These are phyloP conservation scores for Phytophthora pini DNA, from an alignment of 352 stramenopile species.

Conservation along the genomic window DNA sequence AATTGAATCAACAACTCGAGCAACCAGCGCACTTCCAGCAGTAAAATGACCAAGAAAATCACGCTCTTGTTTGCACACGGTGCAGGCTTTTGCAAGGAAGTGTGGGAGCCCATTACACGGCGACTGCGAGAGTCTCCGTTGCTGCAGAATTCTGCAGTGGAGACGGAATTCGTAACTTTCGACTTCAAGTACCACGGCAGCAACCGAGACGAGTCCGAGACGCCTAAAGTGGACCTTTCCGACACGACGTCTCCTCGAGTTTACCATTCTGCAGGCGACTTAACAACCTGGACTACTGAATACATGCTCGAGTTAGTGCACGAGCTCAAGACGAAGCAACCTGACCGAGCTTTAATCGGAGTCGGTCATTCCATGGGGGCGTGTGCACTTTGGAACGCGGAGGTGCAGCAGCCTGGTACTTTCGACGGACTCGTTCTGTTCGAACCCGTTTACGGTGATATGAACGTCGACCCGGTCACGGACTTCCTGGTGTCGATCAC, in stretches of 20 bases:
- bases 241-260: slow-evolving; percentile 33
- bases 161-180: slow-evolving; percentile 31
- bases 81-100: slow-evolving; percentile 41
- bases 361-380: slow-evolving; percentile 50
- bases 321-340: slow-evolving; percentile 16
- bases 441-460: slow-evolving; percentile 36
- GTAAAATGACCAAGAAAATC: slow-evolving; percentile 22
- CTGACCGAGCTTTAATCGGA: slow-evolving; percentile 35
- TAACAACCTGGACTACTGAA: slow-evolving; percentile 23
- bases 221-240: slow-evolving; percentile 25
- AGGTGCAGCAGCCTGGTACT: slow-evolving; percentile 34
- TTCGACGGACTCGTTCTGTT: slow-evolving; percentile 47
- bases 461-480: slow-evolving; percentile 17
- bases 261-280: slow-evolving; percentile 27
- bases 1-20: slow-evolving; percentile 2
- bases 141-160: slow-evolving; percentile 23
- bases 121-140: slow-evolving; percentile 36
- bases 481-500: slow-evolving; percentile 36
- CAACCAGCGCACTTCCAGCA: neutral
- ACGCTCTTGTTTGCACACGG: slow-evolving; percentile 50
- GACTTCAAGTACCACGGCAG: slow-evolving; percentile 37
- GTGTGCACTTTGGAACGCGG: slow-evolving; percentile 37
- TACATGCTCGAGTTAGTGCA: slow-evolving; percentile 25
- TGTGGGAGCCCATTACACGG: slow-evolving; percentile 46
- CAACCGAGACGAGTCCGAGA: slow-evolving; percentile 35